Conservation (phyloP, 1,284 basidiomycete genomes). For the Tremellales sp. region DNA sequence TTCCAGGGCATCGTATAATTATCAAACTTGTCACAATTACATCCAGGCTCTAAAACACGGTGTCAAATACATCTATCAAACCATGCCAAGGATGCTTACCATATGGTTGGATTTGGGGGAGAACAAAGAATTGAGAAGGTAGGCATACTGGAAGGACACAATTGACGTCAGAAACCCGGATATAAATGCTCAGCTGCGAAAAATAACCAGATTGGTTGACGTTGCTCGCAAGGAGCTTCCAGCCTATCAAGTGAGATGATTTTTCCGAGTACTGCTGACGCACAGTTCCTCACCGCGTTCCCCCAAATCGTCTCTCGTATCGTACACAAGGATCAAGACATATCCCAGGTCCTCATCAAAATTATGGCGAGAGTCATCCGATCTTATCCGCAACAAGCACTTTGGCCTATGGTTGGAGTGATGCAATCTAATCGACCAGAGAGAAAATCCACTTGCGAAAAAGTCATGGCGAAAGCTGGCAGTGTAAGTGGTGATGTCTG, state of each 20-base stretch:
- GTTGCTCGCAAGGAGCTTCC: slow-evolving; percentile 59
- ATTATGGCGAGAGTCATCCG: slow-evolving; percentile 73
- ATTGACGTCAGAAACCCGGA: slow-evolving; percentile 8
- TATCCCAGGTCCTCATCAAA: slow-evolving; percentile 62
- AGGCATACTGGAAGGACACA: background rate
- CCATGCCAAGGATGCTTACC: slow-evolving; percentile 87
- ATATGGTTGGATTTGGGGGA: slow-evolving; percentile 96
- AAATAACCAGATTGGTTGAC: slow-evolving; percentile 58
- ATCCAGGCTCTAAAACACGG: slow-evolving; percentile 72
- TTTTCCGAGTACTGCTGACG: background rate
- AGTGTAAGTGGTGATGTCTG: background rate
- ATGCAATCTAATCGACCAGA: slow-evolving; percentile 74
- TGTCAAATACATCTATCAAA: slow-evolving; percentile 96
- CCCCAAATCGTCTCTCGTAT: slow-evolving; percentile 96
- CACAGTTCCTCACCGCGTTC: slow-evolving; percentile 91
- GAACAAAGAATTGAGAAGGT: slow-evolving; percentile 37
- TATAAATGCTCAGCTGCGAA: slow-evolving; percentile 16
- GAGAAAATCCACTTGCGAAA: slow-evolving; percentile 52
- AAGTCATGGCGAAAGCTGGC: slow-evolving; percentile 27
- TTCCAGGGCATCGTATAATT: slow-evolving; percentile 25
- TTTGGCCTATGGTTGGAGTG: slow-evolving; percentile 91
- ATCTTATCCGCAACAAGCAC: slow-evolving; percentile 82
- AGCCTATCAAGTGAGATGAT: slow-evolving; percentile 63
- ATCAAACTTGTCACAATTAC: slow-evolving; percentile 60
- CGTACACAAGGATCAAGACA: slow-evolving; percentile 68